Conservation (phyloP, 306 rosid species). For the Lagenaria siceraria region DNA sequence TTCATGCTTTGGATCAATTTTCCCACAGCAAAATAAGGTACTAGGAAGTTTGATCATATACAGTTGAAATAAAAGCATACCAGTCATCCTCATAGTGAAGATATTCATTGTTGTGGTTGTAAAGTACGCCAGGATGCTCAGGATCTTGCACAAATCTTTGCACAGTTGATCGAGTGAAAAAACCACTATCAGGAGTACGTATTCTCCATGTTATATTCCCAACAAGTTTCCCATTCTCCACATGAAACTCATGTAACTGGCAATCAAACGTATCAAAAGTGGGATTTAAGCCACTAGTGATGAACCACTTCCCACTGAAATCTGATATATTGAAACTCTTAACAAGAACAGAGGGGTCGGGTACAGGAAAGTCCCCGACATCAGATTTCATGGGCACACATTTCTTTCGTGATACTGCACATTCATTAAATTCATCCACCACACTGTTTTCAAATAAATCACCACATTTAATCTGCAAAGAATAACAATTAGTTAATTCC, state of each 20-base stretch:
- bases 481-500: neutral
- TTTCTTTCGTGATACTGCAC: slow-evolving; percentile 89
- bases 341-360: slow-evolving; percentile 70
- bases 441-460: slow-evolving; percentile 81
- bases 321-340: slow-evolving; percentile 53
- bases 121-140: slow-evolving; percentile 61
- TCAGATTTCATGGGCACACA: slow-evolving; percentile 92
- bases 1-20: too few species aligned
- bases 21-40: too few species aligned
- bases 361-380: slow-evolving; percentile 83
- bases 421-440: slow-evolving; percentile 87
- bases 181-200: slow-evolving; percentile 76
- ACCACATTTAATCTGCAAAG: slow-evolving; percentile 75
- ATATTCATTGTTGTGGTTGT: slow-evolving; percentile 87
- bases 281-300: slow-evolving; percentile 82
- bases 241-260: slow-evolving; percentile 76
- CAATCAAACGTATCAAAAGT: slow-evolving; percentile 76
- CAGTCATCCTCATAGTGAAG: slow-evolving; percentile 97
- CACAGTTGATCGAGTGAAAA: slow-evolving; percentile 55
- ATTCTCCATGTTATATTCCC: slow-evolving; percentile 86
- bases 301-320: slow-evolving; percentile 91
- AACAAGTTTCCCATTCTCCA: slow-evolving; percentile 52
- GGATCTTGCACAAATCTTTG: slow-evolving; percentile 92
- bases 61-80: slow-evolving; percentile 27
- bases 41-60: neutral